Conservation (phyloP, 306 rosid genomes). For the Gastrolobium bilobum region DNA sequence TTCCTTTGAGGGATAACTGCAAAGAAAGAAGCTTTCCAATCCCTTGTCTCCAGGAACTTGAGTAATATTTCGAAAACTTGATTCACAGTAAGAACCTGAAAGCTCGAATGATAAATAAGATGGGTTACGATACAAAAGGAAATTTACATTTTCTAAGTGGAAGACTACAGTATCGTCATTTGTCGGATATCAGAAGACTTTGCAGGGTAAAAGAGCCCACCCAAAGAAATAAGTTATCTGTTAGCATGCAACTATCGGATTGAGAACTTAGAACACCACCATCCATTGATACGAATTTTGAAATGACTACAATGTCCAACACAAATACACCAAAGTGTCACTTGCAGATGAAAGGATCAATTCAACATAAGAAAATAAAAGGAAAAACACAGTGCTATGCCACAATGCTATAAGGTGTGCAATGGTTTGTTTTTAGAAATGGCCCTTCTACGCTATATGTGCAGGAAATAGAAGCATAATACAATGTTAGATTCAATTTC, state of each 20-base stretch:
- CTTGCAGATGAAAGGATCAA: neutral
- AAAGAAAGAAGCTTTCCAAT: conserved; percentile 86
- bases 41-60: conserved; percentile 80
- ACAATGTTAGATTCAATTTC: conserved; percentile 2
- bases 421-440: neutral
- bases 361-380: neutral
- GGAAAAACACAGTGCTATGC: conserved; percentile 10
- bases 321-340: neutral
- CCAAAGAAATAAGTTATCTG: conserved; percentile 16
- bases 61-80: conserved; percentile 77
- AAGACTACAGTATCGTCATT: neutral
- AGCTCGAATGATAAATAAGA: conserved; percentile 38
- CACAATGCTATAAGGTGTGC: conserved; percentile 8
- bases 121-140: conserved; percentile 19
- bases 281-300: conserved; percentile 19
- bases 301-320: neutral
- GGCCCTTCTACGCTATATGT: neutral
- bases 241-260: conserved; percentile 24
- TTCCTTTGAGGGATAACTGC: conserved; percentile 90
- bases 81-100: conserved; percentile 94
- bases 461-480: neutral
- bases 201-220: neutral
- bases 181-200: neutral
- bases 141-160: neutral
- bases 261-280: neutral